Evolutionary conservation across 2,329 filamentous ascomycete species (phyloP), one percentile per base, ranked within the genome.

Genomic region (Sclerotinia subarctica): DNA sequence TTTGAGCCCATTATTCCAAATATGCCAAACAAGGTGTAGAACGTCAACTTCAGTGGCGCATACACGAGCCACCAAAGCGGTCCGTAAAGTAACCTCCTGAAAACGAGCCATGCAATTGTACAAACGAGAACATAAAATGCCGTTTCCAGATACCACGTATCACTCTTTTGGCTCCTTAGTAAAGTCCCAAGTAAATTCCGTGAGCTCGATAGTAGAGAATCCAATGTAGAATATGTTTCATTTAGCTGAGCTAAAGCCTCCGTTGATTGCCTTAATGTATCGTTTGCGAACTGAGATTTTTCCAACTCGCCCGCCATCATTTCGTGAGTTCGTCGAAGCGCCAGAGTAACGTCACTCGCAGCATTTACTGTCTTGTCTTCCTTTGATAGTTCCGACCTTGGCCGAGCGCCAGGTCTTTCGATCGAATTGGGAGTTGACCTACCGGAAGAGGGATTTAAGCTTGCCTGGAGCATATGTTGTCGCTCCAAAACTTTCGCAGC

Each of bases 91-190:
- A 94, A 82, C 56, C 95, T 83, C 38, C 95, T 84, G 76, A 96
- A 97, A 8, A 97, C 77, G 10, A 99, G 84, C 95, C 95, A 99
- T 42, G 82, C 83, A 53, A 94, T 88, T 1, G 93, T 97, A 7
- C 81, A 86, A 29, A 90, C 76, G 21, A 98, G 85, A 73, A 97
- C 84, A 77, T 94, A 96, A 72, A 98, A 88, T 2, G 94, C 88
- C 49, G 92, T 96, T 79, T 95, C 91, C 46, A 99, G 85, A 78
- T 99, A 99, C 95, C 95, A 99, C 2, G 94, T 97, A 77, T 99
- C 95, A 72, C 90, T 95, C 83, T 99, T 99, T 77, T 96, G 93
- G 71, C 92, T 95, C 70, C 88, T 87, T 58, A 98, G 81, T 57
- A 99, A 82, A 24, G 92, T 92, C 8, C 88, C 87, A 10, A 97